Evolutionary conservation across 208 protist genomes (phyloP), one percentile per base, ranked within the genome.

Genomic region (Wallacemonas sp.): DNA sequence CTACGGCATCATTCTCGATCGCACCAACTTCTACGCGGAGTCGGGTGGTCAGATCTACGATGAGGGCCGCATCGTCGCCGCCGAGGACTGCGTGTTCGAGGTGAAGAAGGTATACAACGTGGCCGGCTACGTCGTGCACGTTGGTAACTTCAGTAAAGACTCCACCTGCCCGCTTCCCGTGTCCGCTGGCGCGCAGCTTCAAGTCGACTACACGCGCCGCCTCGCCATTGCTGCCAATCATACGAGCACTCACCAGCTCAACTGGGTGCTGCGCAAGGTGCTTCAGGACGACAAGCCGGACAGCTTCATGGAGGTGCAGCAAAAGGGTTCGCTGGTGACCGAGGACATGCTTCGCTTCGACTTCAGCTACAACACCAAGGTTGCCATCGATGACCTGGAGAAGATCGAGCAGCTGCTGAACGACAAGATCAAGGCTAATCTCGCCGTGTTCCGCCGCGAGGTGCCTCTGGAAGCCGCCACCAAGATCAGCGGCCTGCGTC

Each of bases 1-100:
- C 50, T 71, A 91, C 24, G 97, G 96, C 54, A 73, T 99, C 41
- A 85, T 99, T 29, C 76, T 98, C 21, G 92, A 98, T 68, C 22
- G 44, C 63, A 99, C 98, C n/a, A 97, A 95, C 72, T 99, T 99
- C 73, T 99, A 99, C 76, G 85, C 97, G 21, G 98, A 99, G 84
- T 84, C 92, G 32, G 98, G 98, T 53, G 98, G 98, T 27, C 98
- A 99, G 84, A 97, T 98, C 60, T 97, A 93, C 66, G 97, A 99
- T 81, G 97, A 79, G 21, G 97, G 97, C 48, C 76, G 77, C 58
- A 83, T 96, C 54, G 76, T 98, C 58, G 79, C 72, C 27, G 70
- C 79, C 29, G 77, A 68, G 24, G 86, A 92, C 55, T 70, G 76
- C 36, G 82, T 93, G 26, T 96, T 98, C 58, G 78, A 91, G 52